phyloP scores from a whole-genome alignment of 192 early-diverging fungal genomes.

The Chytriomyces hyalinus region DNA sequence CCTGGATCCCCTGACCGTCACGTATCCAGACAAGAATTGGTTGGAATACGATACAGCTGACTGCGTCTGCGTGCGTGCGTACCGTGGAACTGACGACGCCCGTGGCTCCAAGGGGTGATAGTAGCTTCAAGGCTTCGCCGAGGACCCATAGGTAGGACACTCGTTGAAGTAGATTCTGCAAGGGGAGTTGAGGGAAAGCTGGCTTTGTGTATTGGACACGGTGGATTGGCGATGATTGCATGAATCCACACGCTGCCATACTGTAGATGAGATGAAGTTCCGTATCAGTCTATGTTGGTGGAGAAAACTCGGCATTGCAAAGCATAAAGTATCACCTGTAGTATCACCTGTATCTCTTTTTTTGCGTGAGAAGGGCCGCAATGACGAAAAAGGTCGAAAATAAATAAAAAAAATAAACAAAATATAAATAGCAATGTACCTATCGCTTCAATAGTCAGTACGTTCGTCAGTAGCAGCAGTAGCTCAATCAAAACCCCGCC shows the following conservation, averaged over 20 bases:
- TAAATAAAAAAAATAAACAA: background rate
- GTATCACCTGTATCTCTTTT: too few relatives aligned
- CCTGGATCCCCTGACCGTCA: too few relatives aligned
- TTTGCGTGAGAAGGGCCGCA: conserved; percentile 2
- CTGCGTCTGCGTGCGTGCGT: conserved; percentile 7
- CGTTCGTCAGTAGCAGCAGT: conserved; percentile 26
- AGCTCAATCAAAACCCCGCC: conserved; percentile 32
- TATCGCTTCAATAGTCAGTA: conserved; percentile 23
- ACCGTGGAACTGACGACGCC: conserved; percentile 13
- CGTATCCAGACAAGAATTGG: background rate
- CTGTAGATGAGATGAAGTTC: background rate
- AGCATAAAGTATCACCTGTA: background rate
- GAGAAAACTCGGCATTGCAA: background rate
- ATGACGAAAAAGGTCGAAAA: background rate
- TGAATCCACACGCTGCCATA: conserved; percentile 31
- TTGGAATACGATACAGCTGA: conserved; percentile 8
- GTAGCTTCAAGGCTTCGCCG: conserved; percentile 18
- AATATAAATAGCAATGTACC: conserved; percentile 7
- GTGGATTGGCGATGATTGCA: conserved; percentile 20
- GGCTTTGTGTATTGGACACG: conserved; percentile 10
- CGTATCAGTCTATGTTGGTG: background rate
- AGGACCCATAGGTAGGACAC: conserved; percentile 24
- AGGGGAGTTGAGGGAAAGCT: conserved; percentile 27
- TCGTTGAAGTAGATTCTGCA: conserved; percentile 31
- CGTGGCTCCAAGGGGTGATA: conserved; percentile 28